These are phyloP conservation scores for Lactifluus subvellereus DNA, from an alignment of 768 basidiomycete species.

Conservation along the genomic window DNA sequence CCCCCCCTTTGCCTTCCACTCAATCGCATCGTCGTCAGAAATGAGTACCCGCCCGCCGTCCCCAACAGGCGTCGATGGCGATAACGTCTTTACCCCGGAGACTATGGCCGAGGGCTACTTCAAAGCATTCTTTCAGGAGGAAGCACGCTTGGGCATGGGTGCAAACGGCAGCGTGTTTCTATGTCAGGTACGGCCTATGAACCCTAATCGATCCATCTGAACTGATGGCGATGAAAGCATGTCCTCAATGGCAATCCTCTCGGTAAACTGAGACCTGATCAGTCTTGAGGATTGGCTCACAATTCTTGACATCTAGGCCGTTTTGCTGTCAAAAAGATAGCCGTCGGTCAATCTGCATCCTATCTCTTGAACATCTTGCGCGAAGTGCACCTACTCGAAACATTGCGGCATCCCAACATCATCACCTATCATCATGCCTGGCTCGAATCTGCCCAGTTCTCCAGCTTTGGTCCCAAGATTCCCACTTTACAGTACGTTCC, in stretches of 20 bases:
- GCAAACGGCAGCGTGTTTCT: slow-evolving; percentile 89
- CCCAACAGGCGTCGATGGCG: background rate
- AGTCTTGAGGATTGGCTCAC: slow-evolving; percentile 6
- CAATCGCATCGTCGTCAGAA: slow-evolving; percentile 25
- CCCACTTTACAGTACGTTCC: slow-evolving; percentile 75
- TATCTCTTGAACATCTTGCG: slow-evolving; percentile 79
- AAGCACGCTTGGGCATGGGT: slow-evolving; percentile 87
- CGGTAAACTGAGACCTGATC: slow-evolving; percentile 39
- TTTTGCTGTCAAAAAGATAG: slow-evolving; percentile 96
- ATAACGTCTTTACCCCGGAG: slow-evolving; percentile 51
- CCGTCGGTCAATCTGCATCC: slow-evolving; percentile 83
- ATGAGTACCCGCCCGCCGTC: slow-evolving; percentile 29
- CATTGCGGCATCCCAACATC: slow-evolving; percentile 86
- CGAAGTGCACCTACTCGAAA: slow-evolving; percentile 83
- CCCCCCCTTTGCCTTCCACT: slow-evolving; percentile 34
- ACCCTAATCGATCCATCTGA: background rate
- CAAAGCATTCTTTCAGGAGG: slow-evolving; percentile 87
- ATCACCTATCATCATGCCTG: slow-evolving; percentile 95
- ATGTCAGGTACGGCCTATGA: slow-evolving; percentile 57
- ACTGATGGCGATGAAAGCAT: slow-evolving; percentile 44
- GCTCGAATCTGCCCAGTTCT: slow-evolving; percentile 84
- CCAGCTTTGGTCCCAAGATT: slow-evolving; percentile 80
- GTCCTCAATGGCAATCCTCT: slow-evolving; percentile 82
- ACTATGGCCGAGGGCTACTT: slow-evolving; percentile 91
- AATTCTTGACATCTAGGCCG: slow-evolving; percentile 42